Conservation (phyloP, 176 grass and related monocot species). For the Paspalum notatum region DNA sequence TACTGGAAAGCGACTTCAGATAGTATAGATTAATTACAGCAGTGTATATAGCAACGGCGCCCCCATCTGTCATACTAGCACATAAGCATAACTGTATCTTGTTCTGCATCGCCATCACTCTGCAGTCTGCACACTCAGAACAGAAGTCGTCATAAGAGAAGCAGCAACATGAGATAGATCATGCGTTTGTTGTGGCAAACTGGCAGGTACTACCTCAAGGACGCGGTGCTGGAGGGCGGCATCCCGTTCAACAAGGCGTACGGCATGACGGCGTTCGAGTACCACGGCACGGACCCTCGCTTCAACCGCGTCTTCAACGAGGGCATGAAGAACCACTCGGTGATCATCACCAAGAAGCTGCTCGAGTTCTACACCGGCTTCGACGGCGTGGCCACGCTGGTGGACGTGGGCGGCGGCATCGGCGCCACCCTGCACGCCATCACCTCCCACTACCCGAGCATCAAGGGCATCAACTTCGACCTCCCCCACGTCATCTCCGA, state of each 20-base stretch:
- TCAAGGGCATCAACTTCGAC: conserved; percentile 83
- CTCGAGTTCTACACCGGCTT: conserved; percentile 82
- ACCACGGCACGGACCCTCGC: conserved; percentile 78
- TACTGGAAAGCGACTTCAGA: conserved; percentile 1
- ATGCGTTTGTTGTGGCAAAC: no score
- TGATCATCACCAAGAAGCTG: conserved; percentile 90
- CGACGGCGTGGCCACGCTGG: conserved; percentile 55
- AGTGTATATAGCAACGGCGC: no score
- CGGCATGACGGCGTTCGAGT: conserved; percentile 91
- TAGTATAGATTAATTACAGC: neutral
- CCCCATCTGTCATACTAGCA: no score
- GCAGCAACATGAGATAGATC: no score
- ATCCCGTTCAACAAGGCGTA: conserved; percentile 99
- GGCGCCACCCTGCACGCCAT: conserved; percentile 79
- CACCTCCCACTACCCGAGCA: conserved; percentile 47
- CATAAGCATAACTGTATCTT: no score
- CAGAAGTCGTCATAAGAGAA: no score
- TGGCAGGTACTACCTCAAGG: conserved; percentile 93
- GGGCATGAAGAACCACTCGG: conserved; percentile 88
- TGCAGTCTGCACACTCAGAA: no score
- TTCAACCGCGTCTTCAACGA: conserved; percentile 99
- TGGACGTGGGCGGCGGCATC: conserved; percentile 92
- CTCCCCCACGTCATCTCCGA: conserved; percentile 97
- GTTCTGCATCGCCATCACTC: neutral
- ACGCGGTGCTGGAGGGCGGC: conserved; percentile 79